A percentile compares a stretch with the other conserved stretches of the same genome.
Evolutionary conservation across 2,329 filamentous ascomycete species (phyloP).

Genomic region (Colletotrichum filicis): DNA sequence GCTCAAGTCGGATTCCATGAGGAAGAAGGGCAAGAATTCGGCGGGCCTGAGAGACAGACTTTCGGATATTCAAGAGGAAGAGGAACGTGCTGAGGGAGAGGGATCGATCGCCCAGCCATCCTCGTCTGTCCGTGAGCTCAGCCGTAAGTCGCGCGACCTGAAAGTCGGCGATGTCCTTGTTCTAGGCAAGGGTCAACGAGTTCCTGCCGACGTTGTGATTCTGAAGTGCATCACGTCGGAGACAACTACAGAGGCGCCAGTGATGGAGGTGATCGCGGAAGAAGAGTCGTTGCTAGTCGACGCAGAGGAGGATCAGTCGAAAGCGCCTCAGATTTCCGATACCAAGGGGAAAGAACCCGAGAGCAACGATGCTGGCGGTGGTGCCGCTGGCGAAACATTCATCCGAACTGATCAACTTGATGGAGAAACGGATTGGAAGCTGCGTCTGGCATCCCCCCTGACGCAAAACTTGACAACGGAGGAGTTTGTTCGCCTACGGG

Average conservation of each 20-base stretch:
- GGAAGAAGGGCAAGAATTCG: slow-evolving; percentile 50
- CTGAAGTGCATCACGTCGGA: slow-evolving; percentile 82
- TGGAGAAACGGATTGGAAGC: slow-evolving; percentile 98
- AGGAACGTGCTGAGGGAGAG: slow-evolving; percentile 61
- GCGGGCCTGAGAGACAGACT: slow-evolving; percentile 56
- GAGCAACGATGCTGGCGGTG: slow-evolving; percentile 45
- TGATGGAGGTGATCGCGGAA: slow-evolving; percentile 36
- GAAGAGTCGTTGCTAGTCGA: slow-evolving; percentile 56
- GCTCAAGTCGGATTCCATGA: slow-evolving; percentile 57
- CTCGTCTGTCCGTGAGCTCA: slow-evolving; percentile 71
- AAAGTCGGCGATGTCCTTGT: slow-evolving; percentile 97
- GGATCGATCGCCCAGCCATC: slow-evolving; percentile 53
- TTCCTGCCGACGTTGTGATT: slow-evolving; percentile 94
- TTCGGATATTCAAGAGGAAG: slow-evolving; percentile 77
- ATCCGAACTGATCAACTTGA: slow-evolving; percentile 98
- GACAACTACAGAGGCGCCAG: slow-evolving; percentile 44
- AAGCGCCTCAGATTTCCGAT: slow-evolving; percentile 36
- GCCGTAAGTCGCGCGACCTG: slow-evolving; percentile 86
- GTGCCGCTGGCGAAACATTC: slow-evolving; percentile 85
- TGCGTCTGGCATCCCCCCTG: slow-evolving; percentile 86
- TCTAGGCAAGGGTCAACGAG: slow-evolving; percentile 88
- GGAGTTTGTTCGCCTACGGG: slow-evolving; percentile 75
- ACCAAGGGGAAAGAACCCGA: slow-evolving; percentile 48
- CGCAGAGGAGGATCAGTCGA: slow-evolving; percentile 45
- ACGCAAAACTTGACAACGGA: slow-evolving; percentile 81